Evolutionary conservation across 768 basidiomycete genomes (phyloP).

Genomic region (Kwoniella sp.): DNA sequence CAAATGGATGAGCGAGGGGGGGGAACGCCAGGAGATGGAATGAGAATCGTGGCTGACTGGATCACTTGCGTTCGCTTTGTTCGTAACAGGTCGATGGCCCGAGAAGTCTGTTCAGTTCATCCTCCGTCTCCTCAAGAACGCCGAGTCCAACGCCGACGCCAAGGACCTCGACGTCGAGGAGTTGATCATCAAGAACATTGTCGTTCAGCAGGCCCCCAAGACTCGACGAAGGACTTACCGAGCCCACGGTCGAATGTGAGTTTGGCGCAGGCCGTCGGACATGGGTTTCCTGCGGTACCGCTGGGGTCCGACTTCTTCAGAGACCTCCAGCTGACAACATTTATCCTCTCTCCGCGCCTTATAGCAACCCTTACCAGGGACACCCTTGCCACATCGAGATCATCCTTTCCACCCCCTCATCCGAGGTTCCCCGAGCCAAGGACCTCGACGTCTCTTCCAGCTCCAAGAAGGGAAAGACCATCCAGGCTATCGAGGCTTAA

Average conservation of each 20-base stretch:
- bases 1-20: not conserved
- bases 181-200: slow-evolving; percentile 91
- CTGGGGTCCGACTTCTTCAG: not conserved
- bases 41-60: slow-evolving; percentile 1
- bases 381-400: slow-evolving; percentile 92
- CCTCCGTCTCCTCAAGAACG: slow-evolving; percentile 92
- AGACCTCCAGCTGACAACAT: too few species aligned
- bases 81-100: slow-evolving; percentile 91
- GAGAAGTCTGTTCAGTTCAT: slow-evolving; percentile 98
- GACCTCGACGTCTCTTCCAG: slow-evolving; percentile 68
- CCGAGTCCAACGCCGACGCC: slow-evolving; percentile 97
- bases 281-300: too few species aligned
- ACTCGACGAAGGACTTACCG: slow-evolving; percentile 99
- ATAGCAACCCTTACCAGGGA: slow-evolving; percentile 91
- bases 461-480: slow-evolving; percentile 54
- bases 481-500: slow-evolving; percentile 55
- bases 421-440: slow-evolving; percentile 88
- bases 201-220: slow-evolving; percentile 98
- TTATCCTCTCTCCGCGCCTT: not conserved
- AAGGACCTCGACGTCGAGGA: slow-evolving; percentile 94
- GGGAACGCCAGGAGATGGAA: not conserved
- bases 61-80: not conserved
- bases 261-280: not conserved
- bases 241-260: slow-evolving; percentile 57
- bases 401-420: slow-evolving; percentile 76